A percentile compares a stretch with the other conserved stretches of the same genome.
These are phyloP conservation scores for Neonectria neomacrospora DNA, from an alignment of 2,329 filamentous ascomycete species.

Conservation along the genomic window DNA sequence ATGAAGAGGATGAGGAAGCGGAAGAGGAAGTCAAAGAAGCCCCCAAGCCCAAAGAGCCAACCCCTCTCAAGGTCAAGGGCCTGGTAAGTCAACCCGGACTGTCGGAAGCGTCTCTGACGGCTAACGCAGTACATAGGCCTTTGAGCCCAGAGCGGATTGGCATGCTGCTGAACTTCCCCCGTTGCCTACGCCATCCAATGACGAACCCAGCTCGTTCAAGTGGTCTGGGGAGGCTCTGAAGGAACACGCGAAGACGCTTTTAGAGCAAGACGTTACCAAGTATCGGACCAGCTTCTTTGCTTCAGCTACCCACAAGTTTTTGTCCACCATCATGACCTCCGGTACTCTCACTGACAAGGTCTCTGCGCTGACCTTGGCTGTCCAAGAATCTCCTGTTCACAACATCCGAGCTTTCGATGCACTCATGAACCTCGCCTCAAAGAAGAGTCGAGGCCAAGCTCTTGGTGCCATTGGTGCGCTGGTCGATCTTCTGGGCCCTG, in stretches of 20 bases:
- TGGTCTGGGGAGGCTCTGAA: constrained; percentile 65
- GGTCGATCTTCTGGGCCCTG: constrained; percentile 93
- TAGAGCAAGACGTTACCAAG: constrained; percentile 80
- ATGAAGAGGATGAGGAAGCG: constrained; percentile 45
- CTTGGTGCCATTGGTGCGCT: constrained; percentile 92
- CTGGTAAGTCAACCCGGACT: constrained; percentile 47
- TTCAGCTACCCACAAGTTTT: constrained; percentile 92
- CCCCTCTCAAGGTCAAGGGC: constrained; percentile 46
- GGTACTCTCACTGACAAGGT: constrained; percentile 97
- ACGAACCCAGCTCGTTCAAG: constrained; percentile 57
- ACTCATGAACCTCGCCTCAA: constrained; percentile 83
- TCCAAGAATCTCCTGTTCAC: constrained; percentile 96
- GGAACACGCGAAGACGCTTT: constrained; percentile 76
- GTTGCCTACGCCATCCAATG: constrained; percentile 58
- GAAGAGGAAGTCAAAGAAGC: constrained; percentile 42
- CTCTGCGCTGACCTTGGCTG: constrained; percentile 90
- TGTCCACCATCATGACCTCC: constrained; percentile 95
- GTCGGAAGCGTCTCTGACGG: constrained; percentile 41
- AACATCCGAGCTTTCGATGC: constrained; percentile 90
- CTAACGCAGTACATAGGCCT: constrained; percentile 58
- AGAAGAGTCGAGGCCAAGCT: constrained; percentile 92
- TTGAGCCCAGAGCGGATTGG: constrained; percentile 70
- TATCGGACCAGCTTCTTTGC: constrained; percentile 81
- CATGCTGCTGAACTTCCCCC: constrained; percentile 57
- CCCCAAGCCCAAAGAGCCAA: constrained; percentile 47